Base-by-base conservation (phyloP, 352 stramenopile species). In the Phytophthora aleatoria region DNA sequence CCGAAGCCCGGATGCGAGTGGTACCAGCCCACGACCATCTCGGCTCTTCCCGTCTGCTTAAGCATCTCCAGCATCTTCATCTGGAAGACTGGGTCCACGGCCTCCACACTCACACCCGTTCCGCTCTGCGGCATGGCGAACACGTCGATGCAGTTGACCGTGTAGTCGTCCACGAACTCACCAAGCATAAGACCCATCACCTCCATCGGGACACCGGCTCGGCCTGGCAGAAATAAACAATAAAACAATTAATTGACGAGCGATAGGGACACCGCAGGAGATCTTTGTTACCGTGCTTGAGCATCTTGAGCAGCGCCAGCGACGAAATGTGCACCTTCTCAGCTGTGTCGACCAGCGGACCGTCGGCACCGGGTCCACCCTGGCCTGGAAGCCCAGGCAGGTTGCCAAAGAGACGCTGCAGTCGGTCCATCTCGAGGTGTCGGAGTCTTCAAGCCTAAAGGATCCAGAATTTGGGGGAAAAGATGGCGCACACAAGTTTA, bases 111-210 rank as follows among this genome's bases (percentile, higher is more conserved):
- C 52, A 97, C 90, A 33, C 90, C 89, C 27, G 97, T 99, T 61
- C 96, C 96, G 56, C 83, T 97, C 81, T 99, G 97, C 11, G 98
- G 98, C 97, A 99, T 99, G 54, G 97, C 97, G 78, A 99, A 99
- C 42, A 99, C 98, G 77, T 99, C 98, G 41, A 99, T 98, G 78
- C 97, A 99, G 73, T 99, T 98, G 48, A 99, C 98, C 27, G 97
- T 99, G 81, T 99, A 99, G 76, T 99, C 98, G 68, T 99, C 97
- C 20, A 99, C 97, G 73, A 99, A 99, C 76, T 99, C 95, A 43
- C 98, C 98, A 30, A 99, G 89, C 98, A 99, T 99, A n/a, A 99
- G 83, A 2, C 98, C 98, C 98, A 99, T 99, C 13, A 99, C 98
- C 83, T 99, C 98, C 96, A 99, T 99, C n/a, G 98, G 98, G 39